A percentile compares a stretch with the other conserved stretches of the same genome.
Evolutionary conservation across 768 basidiomycete genomes (phyloP).

Genomic region (Goffeauzyma gilvescens): DNA sequence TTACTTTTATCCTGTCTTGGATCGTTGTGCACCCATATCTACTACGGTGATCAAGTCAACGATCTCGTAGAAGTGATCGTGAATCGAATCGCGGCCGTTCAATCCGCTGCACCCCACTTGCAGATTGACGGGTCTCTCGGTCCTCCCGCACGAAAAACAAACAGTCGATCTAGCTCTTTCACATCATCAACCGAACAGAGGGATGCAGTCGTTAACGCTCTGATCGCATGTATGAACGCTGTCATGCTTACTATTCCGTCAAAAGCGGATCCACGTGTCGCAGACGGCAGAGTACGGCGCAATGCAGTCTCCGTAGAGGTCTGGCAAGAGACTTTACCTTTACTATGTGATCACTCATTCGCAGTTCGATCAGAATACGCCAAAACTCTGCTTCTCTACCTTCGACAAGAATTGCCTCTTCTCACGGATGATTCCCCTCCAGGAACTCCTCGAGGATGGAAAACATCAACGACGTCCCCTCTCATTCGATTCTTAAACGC

Average conservation of each 20-base stretch:
- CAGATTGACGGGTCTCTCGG: neutral
- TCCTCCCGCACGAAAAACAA: neutral
- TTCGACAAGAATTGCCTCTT: constrained; percentile 46
- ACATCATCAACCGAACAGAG: neutral
- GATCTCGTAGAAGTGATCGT: constrained; percentile 73
- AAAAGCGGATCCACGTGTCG: neutral
- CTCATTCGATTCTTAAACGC: constrained; percentile 56
- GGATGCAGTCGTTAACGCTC: neutral
- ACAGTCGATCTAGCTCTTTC: neutral
- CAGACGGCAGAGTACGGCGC: constrained; percentile 8
- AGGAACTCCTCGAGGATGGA: too few relatives aligned
- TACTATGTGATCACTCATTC: constrained; percentile 61
- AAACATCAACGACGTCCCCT: constrained; percentile 36
- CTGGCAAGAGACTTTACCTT: constrained; percentile 75
- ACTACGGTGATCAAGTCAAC: constrained; percentile 90
- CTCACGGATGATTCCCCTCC: constrained; percentile 36
- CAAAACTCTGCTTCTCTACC: constrained; percentile 51
- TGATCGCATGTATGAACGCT: constrained; percentile 6
- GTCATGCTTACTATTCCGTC: constrained; percentile 2
- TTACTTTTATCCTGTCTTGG: constrained; percentile 56
- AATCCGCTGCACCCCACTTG: constrained; percentile 26
- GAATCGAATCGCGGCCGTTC: constrained; percentile 50
- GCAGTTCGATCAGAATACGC: constrained; percentile 64
- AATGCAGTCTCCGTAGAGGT: constrained; percentile 52
- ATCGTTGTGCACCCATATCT: constrained; percentile 72